A percentile compares a stretch with the other conserved stretches of the same genome.
These are phyloP conservation scores for Opeltia flavorubescens DNA, from an alignment of 495 filamentous ascomycete genomes.

Conservation along the genomic window DNA sequence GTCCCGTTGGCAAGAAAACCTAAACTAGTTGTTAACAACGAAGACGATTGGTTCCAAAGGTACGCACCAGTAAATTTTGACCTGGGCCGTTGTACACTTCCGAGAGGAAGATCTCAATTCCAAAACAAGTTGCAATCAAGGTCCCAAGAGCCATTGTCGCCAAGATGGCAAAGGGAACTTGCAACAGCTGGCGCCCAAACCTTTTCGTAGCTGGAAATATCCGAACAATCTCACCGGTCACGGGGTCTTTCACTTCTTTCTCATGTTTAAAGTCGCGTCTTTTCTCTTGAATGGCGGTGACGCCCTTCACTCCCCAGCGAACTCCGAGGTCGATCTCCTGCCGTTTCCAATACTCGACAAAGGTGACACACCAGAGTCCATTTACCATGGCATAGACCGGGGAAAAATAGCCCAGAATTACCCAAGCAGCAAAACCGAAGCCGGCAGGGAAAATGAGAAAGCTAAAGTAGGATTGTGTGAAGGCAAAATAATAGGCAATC, in stretches of 20 bases:
- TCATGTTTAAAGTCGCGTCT: conserved; percentile 70
- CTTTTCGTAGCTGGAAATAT: conserved; percentile 69
- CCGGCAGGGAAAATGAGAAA: conserved; percentile 75
- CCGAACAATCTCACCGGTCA: conserved; percentile 70
- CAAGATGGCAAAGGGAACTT: conserved; percentile 75
- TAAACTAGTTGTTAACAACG: conserved; percentile 19
- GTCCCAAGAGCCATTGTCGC: conserved; percentile 56
- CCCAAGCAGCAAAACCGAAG: conserved; percentile 69
- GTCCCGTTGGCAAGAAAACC: conserved; percentile 77
- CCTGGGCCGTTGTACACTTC: conserved; percentile 89
- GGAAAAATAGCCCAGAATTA: conserved; percentile 74
- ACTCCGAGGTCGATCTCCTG: conserved; percentile 84
- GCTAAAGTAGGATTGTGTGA: conserved; percentile 80
- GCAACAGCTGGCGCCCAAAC: conserved; percentile 63
- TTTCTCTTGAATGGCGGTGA: conserved; percentile 66
- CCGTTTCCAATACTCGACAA: conserved; percentile 94
- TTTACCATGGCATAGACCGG: conserved; percentile 69
- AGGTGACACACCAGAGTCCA: conserved; percentile 75
- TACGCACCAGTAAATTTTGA: conserved; percentile 59
- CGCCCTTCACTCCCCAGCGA: conserved; percentile 81
- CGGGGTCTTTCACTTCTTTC: conserved; percentile 56
- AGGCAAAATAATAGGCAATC: conserved; percentile 93
- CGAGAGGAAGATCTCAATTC: conserved; percentile 89
- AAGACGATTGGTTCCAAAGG: conserved; percentile 15
- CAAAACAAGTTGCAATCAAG: conserved; percentile 77